Evolutionary conservation across 164 flowering plant species (phyloP), one percentile per base, ranked within the genome.

Genomic region (Aristolochia contorta): DNA sequence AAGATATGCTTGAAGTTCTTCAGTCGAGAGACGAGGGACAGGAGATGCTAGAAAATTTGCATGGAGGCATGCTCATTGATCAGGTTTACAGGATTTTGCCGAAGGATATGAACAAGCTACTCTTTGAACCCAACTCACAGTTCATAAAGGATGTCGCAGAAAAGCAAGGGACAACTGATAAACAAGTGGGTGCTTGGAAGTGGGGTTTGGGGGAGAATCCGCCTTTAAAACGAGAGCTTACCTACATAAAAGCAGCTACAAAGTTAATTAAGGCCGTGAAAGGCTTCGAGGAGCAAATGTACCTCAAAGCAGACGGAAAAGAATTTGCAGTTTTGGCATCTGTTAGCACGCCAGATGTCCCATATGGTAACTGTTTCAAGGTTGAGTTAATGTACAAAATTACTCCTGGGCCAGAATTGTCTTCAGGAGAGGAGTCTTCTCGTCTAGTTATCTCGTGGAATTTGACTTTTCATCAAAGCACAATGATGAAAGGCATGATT

Each of bases 301-400:
- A 79, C 67, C 22, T 77, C 0, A 82, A 71, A 69, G 95, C 86
- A 23, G 64, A 76, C 61, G 84, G 80, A 58, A 67, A 57, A 30
- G 81, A 76, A 53, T 90, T 77, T 73, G 84, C 80, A 21, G 77
- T 90, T 20, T 58, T 68, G 23, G 76, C 71, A 6, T 71, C 16
- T 51, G 95, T 87, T 56, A 75, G 64, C 59, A 83, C 95, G 19
- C 95, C 97, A 15, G 95, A 84, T 47, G 92, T 84, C 65, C 92
- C 95, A 20, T 90, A 81, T 61, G 97, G 97, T 13, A 79, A 53
- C 52, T 68, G 80, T 51, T 90, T 90, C 63, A 77, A 75, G 54
- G 67, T 85, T 56, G 83, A 84, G 70, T 62, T 90, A 70, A 82
- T 87, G 23, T 90, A 84, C 70, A 82, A 71, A 72, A 84, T 85